Percentiles rank a stretch among this genome's conserved stretches.
Evolutionary conservation across 1,139 yeast genomes (phyloP).

Genomic region (Kurtzmaniella quercitrusa): DNA sequence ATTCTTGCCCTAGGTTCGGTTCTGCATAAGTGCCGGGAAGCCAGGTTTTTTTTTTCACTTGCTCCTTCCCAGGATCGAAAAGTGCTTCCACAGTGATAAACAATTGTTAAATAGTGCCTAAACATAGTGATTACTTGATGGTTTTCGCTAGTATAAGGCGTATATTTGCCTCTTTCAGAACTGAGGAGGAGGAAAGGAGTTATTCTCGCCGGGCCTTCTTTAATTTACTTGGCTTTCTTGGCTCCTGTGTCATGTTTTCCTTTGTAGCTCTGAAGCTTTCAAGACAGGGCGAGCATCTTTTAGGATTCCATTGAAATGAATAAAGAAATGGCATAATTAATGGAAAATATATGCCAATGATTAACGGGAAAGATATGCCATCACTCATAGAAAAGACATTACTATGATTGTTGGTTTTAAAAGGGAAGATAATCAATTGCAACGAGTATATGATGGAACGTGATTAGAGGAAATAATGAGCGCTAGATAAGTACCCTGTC

Average conservation of each 20-base stretch:
- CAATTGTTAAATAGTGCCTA: too few species aligned
- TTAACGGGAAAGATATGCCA: too few species aligned
- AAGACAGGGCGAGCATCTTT: conserved; percentile 18
- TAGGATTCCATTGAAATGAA: neutral
- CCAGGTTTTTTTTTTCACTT: conserved; percentile 1
- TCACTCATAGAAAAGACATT: too few species aligned
- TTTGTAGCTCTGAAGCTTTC: conserved; percentile 69
- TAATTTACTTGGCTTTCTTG: conserved; percentile 73
- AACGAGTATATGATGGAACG: too few species aligned
- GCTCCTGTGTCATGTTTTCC: conserved; percentile 76
- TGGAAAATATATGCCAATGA: too few species aligned
- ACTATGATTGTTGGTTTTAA: too few species aligned
- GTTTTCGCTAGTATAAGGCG: conserved; percentile 65
- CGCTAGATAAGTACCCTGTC: too few species aligned
- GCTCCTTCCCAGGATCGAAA: too few species aligned
- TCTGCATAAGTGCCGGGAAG: neutral
- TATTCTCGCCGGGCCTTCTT: conserved; percentile 80
- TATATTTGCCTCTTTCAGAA: conserved; percentile 75
- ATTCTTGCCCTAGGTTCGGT: neutral
- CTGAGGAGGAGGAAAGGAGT: conserved; percentile 79
- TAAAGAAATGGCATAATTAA: neutral
- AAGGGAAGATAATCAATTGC: too few species aligned
- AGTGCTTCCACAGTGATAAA: too few species aligned
- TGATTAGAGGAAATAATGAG: too few species aligned
- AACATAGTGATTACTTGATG: conserved; percentile 21